A percentile compares a stretch with the other conserved stretches of the same genome.
Conservation (phyloP, 2,329 filamentous ascomycete genomes). For the Fusarium pilosicola region DNA sequence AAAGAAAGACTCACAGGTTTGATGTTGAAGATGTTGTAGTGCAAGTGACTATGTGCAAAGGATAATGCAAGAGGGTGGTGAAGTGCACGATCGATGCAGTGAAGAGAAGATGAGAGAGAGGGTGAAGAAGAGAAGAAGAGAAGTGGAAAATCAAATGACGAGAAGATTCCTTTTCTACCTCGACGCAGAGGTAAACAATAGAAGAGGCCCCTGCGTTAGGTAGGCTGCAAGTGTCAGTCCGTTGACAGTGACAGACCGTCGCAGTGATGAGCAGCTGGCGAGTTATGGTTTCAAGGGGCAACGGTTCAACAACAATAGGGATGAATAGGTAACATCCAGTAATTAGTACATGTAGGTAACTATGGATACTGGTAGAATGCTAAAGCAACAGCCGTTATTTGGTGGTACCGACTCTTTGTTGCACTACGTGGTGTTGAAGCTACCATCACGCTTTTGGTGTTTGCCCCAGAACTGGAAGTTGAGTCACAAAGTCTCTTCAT, state of each 20-base stretch:
- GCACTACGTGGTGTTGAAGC: slow-evolving; percentile 29
- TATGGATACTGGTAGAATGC: not conserved
- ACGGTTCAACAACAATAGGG: slow-evolving; percentile 11
- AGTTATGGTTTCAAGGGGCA: slow-evolving; percentile 31
- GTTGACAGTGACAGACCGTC: not conserved
- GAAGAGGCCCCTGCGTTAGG: not conserved
- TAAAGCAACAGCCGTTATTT: slow-evolving; percentile 24
- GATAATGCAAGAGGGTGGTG: slow-evolving; percentile 14
- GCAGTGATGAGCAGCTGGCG: slow-evolving; percentile 19
- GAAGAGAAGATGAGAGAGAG: not conserved
- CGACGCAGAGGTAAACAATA: slow-evolving; percentile 24
- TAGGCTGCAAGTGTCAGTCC: slow-evolving; percentile 5
- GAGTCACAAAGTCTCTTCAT: not conserved
- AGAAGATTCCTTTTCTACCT: slow-evolving; percentile 22
- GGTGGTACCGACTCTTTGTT: slow-evolving; percentile 27
- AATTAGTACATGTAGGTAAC: not conserved
- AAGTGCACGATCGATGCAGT: slow-evolving; percentile 18
- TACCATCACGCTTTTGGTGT: slow-evolving; percentile 23
- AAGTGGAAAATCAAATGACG: slow-evolving; percentile 6
- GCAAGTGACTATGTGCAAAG: not conserved
- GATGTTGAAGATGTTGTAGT: slow-evolving; percentile 16
- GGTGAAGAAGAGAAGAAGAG: slow-evolving; percentile 10
- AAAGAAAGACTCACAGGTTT: slow-evolving; percentile 16
- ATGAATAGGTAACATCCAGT: slow-evolving; percentile 2
- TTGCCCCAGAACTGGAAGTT: slow-evolving; percentile 17